phyloP scores from a whole-genome alignment of 192 early-diverging fungal species.

The Entomortierella chlamydospora region DNA sequence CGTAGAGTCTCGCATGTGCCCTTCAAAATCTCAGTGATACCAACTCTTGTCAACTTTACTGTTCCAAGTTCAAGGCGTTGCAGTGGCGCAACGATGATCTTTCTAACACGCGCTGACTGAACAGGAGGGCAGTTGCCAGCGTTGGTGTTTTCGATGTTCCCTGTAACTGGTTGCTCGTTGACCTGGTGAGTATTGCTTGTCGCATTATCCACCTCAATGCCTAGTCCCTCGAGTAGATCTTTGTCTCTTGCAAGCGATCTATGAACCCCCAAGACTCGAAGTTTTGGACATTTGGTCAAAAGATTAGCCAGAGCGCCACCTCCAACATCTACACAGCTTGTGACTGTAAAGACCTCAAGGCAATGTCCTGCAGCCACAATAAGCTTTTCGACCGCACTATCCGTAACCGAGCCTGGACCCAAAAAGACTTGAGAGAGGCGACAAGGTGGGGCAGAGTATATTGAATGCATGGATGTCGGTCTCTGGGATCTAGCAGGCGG shows the following conservation, averaged over 20 bases:
- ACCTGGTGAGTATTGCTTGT: too few species aligned
- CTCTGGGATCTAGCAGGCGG: too few species aligned
- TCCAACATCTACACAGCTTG: constrained; percentile 50
- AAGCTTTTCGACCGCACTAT: constrained; percentile 38
- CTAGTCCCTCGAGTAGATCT: constrained; percentile 44
- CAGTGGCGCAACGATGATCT: constrained; percentile 34
- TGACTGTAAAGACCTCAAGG: constrained; percentile 44
- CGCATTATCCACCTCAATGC: constrained; percentile 15
- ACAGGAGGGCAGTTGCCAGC: background rate
- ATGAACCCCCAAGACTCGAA: constrained; percentile 43
- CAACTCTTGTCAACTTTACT: constrained; percentile 21
- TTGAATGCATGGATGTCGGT: too few species aligned
- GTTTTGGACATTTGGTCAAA: constrained; percentile 34
- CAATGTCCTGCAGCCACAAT: constrained; percentile 36
- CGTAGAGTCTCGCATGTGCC: constrained; percentile 30
- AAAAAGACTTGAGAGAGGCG: constrained; percentile 48
- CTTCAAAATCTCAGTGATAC: constrained; percentile 33
- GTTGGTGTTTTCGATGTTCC: background rate
- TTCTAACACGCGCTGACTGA: background rate
- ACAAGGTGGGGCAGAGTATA: constrained; percentile 1
- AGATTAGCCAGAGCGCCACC: constrained; percentile 36
- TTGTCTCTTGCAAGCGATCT: constrained; percentile 36
- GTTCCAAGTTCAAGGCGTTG: constrained; percentile 41
- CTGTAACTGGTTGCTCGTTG: background rate
- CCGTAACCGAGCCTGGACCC: constrained; percentile 49